Percentiles rank a stretch among this genome's conserved stretches.
These are phyloP conservation scores for Diaporthe australafricana DNA, from an alignment of 2,329 filamentous ascomycete species.

Conservation along the genomic window DNA sequence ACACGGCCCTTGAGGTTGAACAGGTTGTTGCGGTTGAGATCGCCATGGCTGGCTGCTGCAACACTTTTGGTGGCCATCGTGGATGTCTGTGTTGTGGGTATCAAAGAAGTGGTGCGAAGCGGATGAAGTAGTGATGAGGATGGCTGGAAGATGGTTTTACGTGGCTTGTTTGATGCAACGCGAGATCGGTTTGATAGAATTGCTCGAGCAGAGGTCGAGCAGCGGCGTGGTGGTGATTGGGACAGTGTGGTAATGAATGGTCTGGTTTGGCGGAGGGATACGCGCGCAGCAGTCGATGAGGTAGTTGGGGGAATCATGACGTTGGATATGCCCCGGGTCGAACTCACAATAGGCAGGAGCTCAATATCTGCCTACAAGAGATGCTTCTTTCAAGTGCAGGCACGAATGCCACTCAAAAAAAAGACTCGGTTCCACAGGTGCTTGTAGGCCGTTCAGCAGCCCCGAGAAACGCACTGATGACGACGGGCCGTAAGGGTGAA, in stretches of 20 bases:
- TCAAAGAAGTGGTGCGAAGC: not conserved
- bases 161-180: not conserved
- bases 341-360: not conserved
- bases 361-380: not conserved
- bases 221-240: not conserved
- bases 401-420: not conserved
- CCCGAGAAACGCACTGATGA: not conserved
- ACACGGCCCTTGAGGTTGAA: slow-evolving; percentile 55
- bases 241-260: not conserved
- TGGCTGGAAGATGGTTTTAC: no score
- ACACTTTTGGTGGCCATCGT: slow-evolving; percentile 45
- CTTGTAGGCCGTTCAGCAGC: not conserved
- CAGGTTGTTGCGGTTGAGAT: slow-evolving; percentile 60
- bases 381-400: no score
- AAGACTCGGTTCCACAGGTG: not conserved
- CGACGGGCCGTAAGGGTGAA: slow-evolving; percentile 12
- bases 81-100: slow-evolving; percentile 21
- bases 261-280: not conserved
- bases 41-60: slow-evolving; percentile 44
- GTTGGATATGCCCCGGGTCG: not conserved
- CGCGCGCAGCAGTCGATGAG: slow-evolving; percentile 16
- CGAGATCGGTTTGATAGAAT: not conserved
- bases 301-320: slow-evolving; percentile 29
- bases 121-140: not conserved
- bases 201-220: not conserved